phyloP scores from a whole-genome alignment of 2,329 filamentous ascomycete species.

The Pseudodiploospora longispora region DNA sequence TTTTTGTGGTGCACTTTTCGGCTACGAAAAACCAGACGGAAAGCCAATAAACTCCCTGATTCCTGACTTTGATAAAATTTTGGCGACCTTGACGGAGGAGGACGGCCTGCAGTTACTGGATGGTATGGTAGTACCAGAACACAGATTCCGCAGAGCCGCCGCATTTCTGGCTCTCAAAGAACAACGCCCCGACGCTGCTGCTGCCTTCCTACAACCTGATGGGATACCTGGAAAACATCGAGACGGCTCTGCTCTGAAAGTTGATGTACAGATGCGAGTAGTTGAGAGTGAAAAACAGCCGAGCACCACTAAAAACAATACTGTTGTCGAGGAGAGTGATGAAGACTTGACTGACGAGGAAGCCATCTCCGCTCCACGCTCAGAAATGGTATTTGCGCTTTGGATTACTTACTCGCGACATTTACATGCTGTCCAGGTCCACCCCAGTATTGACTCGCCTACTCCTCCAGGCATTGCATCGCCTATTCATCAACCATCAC shows the following conservation, averaged over 20 bases:
- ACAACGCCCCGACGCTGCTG: slow-evolving; percentile 68
- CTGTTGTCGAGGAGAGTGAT: slow-evolving; percentile 55
- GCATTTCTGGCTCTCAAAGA: slow-evolving; percentile 78
- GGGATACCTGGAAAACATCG: slow-evolving; percentile 80
- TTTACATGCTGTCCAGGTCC: slow-evolving; percentile 59
- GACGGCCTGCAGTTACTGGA: slow-evolving; percentile 78
- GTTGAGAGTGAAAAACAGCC: slow-evolving; percentile 76
- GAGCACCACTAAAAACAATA: slow-evolving; percentile 47
- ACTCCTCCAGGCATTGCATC: slow-evolving; percentile 57
- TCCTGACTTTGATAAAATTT: slow-evolving; percentile 76
- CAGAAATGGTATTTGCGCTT: slow-evolving; percentile 84
- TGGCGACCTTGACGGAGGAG: slow-evolving; percentile 75
- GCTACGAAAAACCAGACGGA: slow-evolving; percentile 75
- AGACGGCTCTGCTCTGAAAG: slow-evolving; percentile 84
- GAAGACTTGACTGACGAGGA: slow-evolving; percentile 26
- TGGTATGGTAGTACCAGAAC: slow-evolving; percentile 94
- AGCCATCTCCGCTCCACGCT: slow-evolving; percentile 43
- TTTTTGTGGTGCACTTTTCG: slow-evolving; percentile 88
- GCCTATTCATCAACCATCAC: slow-evolving; percentile 70
- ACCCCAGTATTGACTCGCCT: slow-evolving; percentile 47
- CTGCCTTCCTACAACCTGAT: slow-evolving; percentile 73
- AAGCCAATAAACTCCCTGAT: slow-evolving; percentile 72
- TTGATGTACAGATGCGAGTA: slow-evolving; percentile 94
- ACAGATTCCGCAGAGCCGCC: slow-evolving; percentile 85
- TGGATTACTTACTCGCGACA: slow-evolving; percentile 97